A percentile compares a stretch with the other conserved stretches of the same genome.
phyloP scores from a whole-genome alignment of 345 rosid genomes.

The Populus deltoides region DNA sequence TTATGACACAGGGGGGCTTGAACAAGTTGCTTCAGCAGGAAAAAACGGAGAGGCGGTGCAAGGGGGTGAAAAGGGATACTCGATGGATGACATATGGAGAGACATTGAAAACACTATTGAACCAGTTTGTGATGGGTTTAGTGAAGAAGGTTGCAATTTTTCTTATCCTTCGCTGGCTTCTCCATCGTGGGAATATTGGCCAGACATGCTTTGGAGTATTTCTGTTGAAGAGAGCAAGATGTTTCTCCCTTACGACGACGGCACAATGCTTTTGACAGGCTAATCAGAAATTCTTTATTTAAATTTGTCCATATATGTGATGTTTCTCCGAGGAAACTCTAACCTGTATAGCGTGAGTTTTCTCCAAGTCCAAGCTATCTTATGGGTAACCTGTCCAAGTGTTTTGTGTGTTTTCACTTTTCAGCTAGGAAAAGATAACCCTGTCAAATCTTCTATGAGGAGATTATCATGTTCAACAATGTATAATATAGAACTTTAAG shows the following conservation, averaged over 20 bases:
- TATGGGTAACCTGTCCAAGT: conserved; percentile 23
- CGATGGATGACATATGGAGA: conserved; percentile 91
- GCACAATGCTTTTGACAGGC: conserved; percentile 42
- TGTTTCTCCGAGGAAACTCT: conserved; percentile 35
- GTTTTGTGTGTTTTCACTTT: conserved; percentile 33
- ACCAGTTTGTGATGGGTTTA: conserved; percentile 50
- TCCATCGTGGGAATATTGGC: conserved; percentile 58
- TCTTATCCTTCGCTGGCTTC: conserved; percentile 46
- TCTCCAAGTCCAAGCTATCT: conserved; percentile 34
- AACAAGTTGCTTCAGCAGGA: conserved; percentile 21
- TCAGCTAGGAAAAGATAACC: conserved; percentile 26
- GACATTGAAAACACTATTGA: conserved; percentile 59
- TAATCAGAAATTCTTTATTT: conserved; percentile 56
- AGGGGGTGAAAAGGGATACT: conserved; percentile 41
- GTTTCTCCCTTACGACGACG: conserved; percentile 47
- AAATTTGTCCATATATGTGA: conserved; percentile 41
- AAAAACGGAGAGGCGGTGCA: conserved; percentile 37
- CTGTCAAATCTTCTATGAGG: conserved; percentile 27
- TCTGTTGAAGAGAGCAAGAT: conserved; percentile 61
- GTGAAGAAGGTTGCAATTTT: conserved; percentile 42
- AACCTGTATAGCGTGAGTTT: conserved; percentile 38
- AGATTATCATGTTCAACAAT: conserved; percentile 29
- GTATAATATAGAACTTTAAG: conserved; percentile 38
- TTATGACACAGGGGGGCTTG: conserved; percentile 72
- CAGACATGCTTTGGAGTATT: conserved; percentile 67